phyloP scores from a whole-genome alignment of 768 basidiomycete genomes.

The Xanthoconium stramineum region DNA sequence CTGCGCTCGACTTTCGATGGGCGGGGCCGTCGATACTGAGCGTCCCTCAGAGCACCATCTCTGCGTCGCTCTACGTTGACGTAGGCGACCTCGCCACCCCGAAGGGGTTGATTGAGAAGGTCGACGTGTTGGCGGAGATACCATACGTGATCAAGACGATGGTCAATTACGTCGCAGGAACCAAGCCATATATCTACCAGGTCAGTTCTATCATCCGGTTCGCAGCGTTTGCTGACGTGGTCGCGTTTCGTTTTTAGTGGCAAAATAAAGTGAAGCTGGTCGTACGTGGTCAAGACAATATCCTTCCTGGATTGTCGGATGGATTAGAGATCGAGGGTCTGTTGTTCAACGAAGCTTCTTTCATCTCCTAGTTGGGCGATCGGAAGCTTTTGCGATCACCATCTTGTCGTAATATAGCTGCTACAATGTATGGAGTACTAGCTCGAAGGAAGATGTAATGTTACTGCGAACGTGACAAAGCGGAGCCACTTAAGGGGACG shows the following conservation, averaged over 20 bases:
- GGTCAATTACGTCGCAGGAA: constrained; percentile 89
- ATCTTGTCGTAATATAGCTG: constrained; percentile 13
- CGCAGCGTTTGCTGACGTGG: background rate
- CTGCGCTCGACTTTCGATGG: constrained; percentile 73
- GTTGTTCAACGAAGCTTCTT: constrained; percentile 89
- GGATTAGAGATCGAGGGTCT: constrained; percentile 56
- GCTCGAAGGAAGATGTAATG: background rate
- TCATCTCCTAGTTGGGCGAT: constrained; percentile 55
- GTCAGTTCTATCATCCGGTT: constrained; percentile 38
- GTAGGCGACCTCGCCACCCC: constrained; percentile 57
- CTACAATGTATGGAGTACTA: background rate
- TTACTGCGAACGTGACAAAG: background rate
- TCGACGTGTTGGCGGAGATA: constrained; percentile 93
- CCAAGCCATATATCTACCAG: constrained; percentile 94
- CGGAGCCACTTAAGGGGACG: no score
- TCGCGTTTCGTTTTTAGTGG: constrained; percentile 39
- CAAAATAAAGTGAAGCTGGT: constrained; percentile 51
- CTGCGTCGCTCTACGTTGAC: constrained; percentile 54
- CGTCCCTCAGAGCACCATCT: constrained; percentile 49
- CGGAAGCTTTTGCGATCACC: background rate
- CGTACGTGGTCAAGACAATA: constrained; percentile 40
- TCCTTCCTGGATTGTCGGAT: constrained; percentile 39
- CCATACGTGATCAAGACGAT: constrained; percentile 90
- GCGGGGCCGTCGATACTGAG: constrained; percentile 59
- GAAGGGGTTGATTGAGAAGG: constrained; percentile 84